Base-by-base conservation (phyloP, 73 alveolate genomes). In the Paramecium sexaurelia region DNA sequence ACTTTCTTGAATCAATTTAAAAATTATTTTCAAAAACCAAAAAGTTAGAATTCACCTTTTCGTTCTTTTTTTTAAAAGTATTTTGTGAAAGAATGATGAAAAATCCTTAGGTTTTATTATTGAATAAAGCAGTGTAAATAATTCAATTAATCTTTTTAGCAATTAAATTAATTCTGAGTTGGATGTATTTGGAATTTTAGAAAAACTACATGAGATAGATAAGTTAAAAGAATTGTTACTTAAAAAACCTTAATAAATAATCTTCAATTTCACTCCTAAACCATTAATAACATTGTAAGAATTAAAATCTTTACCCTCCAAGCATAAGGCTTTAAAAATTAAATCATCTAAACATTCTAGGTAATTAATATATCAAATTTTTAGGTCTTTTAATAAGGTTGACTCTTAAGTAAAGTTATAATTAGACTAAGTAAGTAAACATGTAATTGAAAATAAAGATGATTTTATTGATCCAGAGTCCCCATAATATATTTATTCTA, bases 241-340 rank as follows among this genome's bases (percentile, higher is more conserved):
- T 2, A 26, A 33, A n/a, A 75, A 41, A 9, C 89, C 89, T n/a
- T 40, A 75, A 75, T 39, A 39, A 29, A 75, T 75, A 6, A 75
- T 75, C 6, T 75, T 75, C 27, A 75, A 75, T 29, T 75, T 75
- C 37, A 75, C 68, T 15, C 89, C 89, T 7, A 75, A 75, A 41
- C 89, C 89, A 1, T 26, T 75, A 11, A 75, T 75, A 4, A 17
- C 69, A 5, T 41, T 75, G 7, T 13, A 75, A 17, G 89, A 75
- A 39, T 17, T n/a, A 20, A 75, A 75, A 29, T 17, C 22, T 2
- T 17, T 75, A 19, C 89, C 89, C 2, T 39, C 89, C 10, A 75
- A 37, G 37, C 7, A 20, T 17, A 17, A 17, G 17, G 68, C 68
- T n/a, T 17, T 10, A 5, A 75, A 15, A 4, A 0, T 39, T 4